Conservation (phyloP, 192 early-diverging fungal genomes). For the Podila clonocystis region DNA sequence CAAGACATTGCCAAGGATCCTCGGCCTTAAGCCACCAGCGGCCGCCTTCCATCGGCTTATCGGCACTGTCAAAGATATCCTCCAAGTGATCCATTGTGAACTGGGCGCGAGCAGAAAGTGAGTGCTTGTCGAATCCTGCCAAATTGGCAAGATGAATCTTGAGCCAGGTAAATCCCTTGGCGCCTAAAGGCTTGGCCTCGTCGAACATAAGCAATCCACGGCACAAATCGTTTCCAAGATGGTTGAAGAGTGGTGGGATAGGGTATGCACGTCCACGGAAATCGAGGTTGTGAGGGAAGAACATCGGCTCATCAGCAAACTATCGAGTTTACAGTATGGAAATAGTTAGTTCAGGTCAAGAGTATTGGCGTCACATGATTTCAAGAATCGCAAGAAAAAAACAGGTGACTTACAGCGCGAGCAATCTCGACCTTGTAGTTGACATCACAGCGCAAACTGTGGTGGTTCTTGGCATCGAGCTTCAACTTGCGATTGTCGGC, state of each 20-base stretch:
- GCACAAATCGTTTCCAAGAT: conserved; percentile 96
- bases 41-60: conserved; percentile 79
- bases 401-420: conserved; percentile 68
- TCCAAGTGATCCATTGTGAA: conserved; percentile 81
- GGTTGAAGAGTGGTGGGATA: conserved; percentile 95
- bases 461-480: conserved; percentile 75
- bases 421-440: conserved; percentile 98
- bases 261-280: conserved; percentile 98
- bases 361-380: not conserved
- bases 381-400: not conserved
- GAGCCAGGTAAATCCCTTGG: conserved; percentile 87
- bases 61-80: conserved; percentile 86
- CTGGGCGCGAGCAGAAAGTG: conserved; percentile 82
- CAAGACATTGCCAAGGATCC: conserved; percentile 93
- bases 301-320: conserved; percentile 90
- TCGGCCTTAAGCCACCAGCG: conserved; percentile 93
- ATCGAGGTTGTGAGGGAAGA: conserved; percentile 97
- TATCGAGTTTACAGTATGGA: conserved; percentile 35
- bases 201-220: conserved; percentile 92
- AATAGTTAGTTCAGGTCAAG: not conserved
- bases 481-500: conserved; percentile 64
- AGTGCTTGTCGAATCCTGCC: conserved; percentile 91
- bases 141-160: conserved; percentile 96
- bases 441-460: conserved; percentile 88
- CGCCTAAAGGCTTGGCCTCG: conserved; percentile 80